Base-by-base conservation (phyloP, 202 grass and related monocot genomes). In the Eragrostis tef region DNA sequence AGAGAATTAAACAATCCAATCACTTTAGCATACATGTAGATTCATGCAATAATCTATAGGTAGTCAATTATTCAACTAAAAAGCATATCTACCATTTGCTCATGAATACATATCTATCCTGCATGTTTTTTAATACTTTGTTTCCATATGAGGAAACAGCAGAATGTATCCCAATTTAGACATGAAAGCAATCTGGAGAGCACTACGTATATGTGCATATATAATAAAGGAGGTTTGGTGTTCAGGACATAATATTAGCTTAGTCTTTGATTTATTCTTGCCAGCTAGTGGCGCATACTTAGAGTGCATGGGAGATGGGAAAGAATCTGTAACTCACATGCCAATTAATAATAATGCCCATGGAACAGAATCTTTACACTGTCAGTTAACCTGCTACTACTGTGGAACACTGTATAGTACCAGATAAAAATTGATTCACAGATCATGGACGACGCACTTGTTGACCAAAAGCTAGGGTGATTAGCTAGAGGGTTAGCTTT, bases 91-190 rank as follows among this genome's bases (percentile, higher is more conserved):
- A 20, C 27, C 47, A 68, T 75, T 76, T 76, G 34, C 59, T 70
- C 36, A 75, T n/a, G 7, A 21, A 19, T 7, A 11, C 43, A 64
- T 16, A 31, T 24, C 29, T 75, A 25, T 20, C 27, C 62, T 61
- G 7, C 45, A 49, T 50, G 34, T 6, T 13, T 74, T 67, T 46
- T 17, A 48, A 75, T 42, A 41, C 20, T 31, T 15, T 86, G 84
- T 86, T 80, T 82, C 72, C 70, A 42, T 45, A 59, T 81, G 62
- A 74, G 77, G 84, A 80, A 80, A 84, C 77, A 86, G 0, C 50
- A 74, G 19, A 42, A 43, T n/a, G 67, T n/a, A 78, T 73, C 36
- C 29, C 6, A 0, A 12, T 79, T 64, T 25, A 51, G 0, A 27
- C 26, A 20, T 15, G 17, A 69, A 68, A 71, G 54, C 44, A 63